phyloP scores from a whole-genome alignment of 768 basidiomycete species.

The Termitomyces sp. region DNA sequence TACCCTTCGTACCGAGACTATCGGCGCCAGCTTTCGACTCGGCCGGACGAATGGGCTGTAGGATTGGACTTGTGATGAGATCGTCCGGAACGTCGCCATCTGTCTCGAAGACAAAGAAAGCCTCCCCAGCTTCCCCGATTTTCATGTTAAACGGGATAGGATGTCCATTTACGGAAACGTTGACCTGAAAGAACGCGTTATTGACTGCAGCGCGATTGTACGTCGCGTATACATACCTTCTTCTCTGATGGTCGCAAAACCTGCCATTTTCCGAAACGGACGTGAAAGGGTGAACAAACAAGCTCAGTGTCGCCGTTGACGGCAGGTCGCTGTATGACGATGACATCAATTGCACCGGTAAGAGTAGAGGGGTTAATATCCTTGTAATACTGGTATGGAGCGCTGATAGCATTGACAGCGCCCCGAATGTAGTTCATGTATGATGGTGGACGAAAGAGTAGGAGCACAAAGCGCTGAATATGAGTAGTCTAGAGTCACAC shows the following conservation, averaged over 20 bases:
- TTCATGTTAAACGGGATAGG: conserved; percentile 95
- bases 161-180: conserved; percentile 81
- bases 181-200: conserved; percentile 54
- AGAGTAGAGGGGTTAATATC: conserved; percentile 96
- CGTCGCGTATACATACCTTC: conserved; percentile 46
- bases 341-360: conserved; percentile 98
- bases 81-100: conserved; percentile 91
- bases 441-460: conserved; percentile 14
- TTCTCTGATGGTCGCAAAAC: conserved; percentile 93
- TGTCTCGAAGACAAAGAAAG: conserved; percentile 98
- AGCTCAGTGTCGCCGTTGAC: conserved; percentile 63
- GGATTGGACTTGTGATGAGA: conserved; percentile 89
- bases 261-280: conserved; percentile 96
- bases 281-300: conserved; percentile 94
- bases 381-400: conserved; percentile 87
- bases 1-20: conserved; percentile 37
- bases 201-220: not conserved
- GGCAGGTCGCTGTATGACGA: conserved; percentile 81
- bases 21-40: conserved; percentile 28
- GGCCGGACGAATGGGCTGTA: conserved; percentile 58
- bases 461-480: not conserved
- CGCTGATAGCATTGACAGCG: conserved; percentile 80
- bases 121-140: conserved; percentile 97
- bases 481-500: conserved; percentile 6
- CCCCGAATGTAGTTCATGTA: conserved; percentile 87